These are phyloP conservation scores for Cordyceps militaris DNA, from an alignment of 2,329 filamentous ascomycete species.

Conservation along the genomic window DNA sequence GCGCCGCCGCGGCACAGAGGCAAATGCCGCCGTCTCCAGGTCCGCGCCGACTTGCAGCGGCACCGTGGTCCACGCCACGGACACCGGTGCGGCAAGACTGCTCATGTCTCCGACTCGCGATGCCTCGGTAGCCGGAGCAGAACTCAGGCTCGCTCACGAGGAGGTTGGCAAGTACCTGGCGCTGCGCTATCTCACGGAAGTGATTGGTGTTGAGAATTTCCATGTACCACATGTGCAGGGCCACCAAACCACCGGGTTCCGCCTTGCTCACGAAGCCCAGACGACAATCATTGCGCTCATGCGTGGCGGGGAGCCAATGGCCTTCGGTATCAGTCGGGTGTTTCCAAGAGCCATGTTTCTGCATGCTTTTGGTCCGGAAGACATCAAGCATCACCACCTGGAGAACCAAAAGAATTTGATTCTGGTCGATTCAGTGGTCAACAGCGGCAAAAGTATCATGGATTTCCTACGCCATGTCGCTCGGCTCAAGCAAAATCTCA, in stretches of 20 bases:
- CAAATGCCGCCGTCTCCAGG: neutral
- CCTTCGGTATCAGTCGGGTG: conserved; percentile 46
- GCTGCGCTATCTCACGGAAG: conserved; percentile 35
- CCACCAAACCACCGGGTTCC: conserved; percentile 35
- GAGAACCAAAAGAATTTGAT: conserved; percentile 34
- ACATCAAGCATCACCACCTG: conserved; percentile 39
- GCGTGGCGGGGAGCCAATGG: conserved; percentile 57
- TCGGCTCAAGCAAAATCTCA: conserved; percentile 22
- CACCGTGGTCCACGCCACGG: conserved; percentile 32
- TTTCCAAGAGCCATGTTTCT: conserved; percentile 46
- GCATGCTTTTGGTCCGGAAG: conserved; percentile 32
- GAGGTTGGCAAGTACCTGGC: conserved; percentile 48
- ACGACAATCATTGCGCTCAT: conserved; percentile 55
- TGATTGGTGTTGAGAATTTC: conserved; percentile 44
- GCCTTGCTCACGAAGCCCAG: conserved; percentile 36
- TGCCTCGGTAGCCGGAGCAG: conserved; percentile 35
- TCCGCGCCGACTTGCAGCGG: neutral
- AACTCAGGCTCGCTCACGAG: conserved; percentile 41
- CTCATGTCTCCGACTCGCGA: conserved; percentile 49
- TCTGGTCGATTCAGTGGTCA: conserved; percentile 55
- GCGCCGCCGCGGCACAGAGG: neutral
- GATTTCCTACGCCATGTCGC: conserved; percentile 44
- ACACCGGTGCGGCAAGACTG: conserved; percentile 38
- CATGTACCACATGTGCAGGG: conserved; percentile 47
- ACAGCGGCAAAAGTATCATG: conserved; percentile 44